phyloP scores from a whole-genome alignment of 805 yeast genomes.

The Diddensiella caesifluorescens region DNA sequence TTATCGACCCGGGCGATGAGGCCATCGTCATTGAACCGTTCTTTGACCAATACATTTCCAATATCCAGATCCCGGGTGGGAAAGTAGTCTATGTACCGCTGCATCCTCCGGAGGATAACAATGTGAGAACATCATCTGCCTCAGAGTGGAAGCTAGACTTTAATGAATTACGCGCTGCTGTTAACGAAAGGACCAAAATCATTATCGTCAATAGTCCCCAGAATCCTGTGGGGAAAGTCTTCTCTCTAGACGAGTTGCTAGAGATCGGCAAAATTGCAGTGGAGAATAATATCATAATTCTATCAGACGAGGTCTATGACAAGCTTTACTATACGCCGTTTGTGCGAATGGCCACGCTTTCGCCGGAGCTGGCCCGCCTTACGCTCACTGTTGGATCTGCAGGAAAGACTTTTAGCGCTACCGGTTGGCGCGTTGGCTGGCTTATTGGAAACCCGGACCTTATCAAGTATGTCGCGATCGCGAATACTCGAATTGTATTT shows the following conservation, averaged over 20 bases:
- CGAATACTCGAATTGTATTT: slow-evolving; percentile 93
- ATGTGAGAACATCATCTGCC: slow-evolving; percentile 60
- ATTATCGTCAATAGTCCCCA: slow-evolving; percentile 91
- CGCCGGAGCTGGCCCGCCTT: slow-evolving; percentile 70
- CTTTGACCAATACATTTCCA: slow-evolving; percentile 93
- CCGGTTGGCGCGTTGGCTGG: slow-evolving; percentile 99
- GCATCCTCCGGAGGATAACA: slow-evolving; percentile 73
- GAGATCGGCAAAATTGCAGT: slow-evolving; percentile 79
- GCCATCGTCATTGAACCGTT: slow-evolving; percentile 96
- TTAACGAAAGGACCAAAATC: slow-evolving; percentile 73
- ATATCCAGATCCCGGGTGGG: slow-evolving; percentile 91
- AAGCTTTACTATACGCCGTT: slow-evolving; percentile 72
- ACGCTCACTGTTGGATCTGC: slow-evolving; percentile 94
- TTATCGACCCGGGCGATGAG: slow-evolving; percentile 83
- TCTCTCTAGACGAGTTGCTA: slow-evolving; percentile 66
- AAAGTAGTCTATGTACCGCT: slow-evolving; percentile 81
- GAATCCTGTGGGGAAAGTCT: slow-evolving; percentile 92
- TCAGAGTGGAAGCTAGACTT: slow-evolving; percentile 85
- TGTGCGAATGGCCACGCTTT: slow-evolving; percentile 77
- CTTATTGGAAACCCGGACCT: slow-evolving; percentile 80
- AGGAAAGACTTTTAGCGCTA: slow-evolving; percentile 97
- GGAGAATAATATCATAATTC: slow-evolving; percentile 71
- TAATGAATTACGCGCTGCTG: slow-evolving; percentile 65
- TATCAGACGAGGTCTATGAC: slow-evolving; percentile 95
- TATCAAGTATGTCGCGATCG: slow-evolving; percentile 73